Conservation (phyloP, 352 stramenopile genomes). For the Ochromonadaceae sp. region DNA sequence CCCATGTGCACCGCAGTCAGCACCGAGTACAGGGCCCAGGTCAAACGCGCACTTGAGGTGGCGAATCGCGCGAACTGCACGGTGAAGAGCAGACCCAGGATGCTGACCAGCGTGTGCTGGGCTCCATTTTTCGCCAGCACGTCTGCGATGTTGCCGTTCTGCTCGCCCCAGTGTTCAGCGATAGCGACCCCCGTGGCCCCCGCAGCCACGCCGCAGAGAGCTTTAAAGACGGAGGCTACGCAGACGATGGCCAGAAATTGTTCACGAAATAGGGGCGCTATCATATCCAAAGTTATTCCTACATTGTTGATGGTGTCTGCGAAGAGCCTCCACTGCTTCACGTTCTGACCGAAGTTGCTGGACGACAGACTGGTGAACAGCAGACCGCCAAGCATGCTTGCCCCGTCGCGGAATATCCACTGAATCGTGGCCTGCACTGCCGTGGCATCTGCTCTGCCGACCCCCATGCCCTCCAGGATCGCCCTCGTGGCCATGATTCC, state of each 20-base stretch:
- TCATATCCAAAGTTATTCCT: slow-evolving; percentile 49
- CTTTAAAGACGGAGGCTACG: slow-evolving; percentile 61
- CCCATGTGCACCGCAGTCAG: slow-evolving; percentile 17
- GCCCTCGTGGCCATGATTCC: slow-evolving; percentile 66
- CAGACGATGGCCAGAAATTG: slow-evolving; percentile 34
- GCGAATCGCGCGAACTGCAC: slow-evolving; percentile 26
- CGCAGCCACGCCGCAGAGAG: slow-evolving; percentile 62
- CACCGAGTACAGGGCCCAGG: slow-evolving; percentile 11
- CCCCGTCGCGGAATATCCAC: slow-evolving; percentile 34
- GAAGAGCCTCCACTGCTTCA: slow-evolving; percentile 69
- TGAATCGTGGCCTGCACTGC: slow-evolving; percentile 29
- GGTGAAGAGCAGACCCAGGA: slow-evolving; percentile 22
- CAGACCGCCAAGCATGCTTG: slow-evolving; percentile 48
- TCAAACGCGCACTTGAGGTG: background rate
- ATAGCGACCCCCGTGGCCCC: slow-evolving; percentile 56
- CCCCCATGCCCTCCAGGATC: slow-evolving; percentile 61
- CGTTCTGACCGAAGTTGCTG: slow-evolving; percentile 60
- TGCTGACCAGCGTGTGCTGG: slow-evolving; percentile 26
- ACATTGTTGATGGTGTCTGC: slow-evolving; percentile 71
- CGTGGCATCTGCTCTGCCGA: slow-evolving; percentile 41
- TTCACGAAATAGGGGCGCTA: slow-evolving; percentile 22
- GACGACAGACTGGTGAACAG: slow-evolving; percentile 62
- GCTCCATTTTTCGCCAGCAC: slow-evolving; percentile 28
- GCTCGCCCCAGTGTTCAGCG: background rate
- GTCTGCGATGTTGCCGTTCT: slow-evolving; percentile 27